Conservation (phyloP, 2,329 filamentous ascomycete species). For the Pseudofabraea citricarpa region DNA sequence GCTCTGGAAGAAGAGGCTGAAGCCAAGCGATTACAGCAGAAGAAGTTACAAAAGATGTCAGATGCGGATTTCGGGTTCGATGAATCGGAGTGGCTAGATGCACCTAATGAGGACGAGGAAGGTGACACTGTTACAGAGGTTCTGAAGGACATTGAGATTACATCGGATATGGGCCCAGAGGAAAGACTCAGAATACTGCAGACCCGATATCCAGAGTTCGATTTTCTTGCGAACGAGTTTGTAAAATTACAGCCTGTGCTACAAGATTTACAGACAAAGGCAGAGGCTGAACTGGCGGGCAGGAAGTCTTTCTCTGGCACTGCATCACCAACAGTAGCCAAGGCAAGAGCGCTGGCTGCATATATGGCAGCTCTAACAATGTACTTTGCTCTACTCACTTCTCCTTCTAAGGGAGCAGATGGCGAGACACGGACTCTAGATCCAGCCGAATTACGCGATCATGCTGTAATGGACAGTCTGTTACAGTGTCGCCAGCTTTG, state of each 20-base stretch:
- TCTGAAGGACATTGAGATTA: conserved; percentile 78
- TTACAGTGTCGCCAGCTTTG: conserved; percentile 77
- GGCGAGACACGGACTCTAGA: conserved; percentile 56
- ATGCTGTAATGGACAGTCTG: conserved; percentile 84
- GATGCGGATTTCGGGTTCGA: conserved; percentile 94
- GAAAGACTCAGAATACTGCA: conserved; percentile 74
- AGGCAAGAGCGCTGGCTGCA: conserved; percentile 75
- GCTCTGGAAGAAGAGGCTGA: conserved; percentile 91
- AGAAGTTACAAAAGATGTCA: conserved; percentile 82
- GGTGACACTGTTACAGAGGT: conserved; percentile 73
- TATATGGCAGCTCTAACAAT: conserved; percentile 85
- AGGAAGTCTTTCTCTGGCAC: neutral
- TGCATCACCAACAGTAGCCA: conserved; percentile 43
- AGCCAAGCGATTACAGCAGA: conserved; percentile 81
- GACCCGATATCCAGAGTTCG: conserved; percentile 86
- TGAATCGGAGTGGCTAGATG: conserved; percentile 75
- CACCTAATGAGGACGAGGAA: conserved; percentile 43
- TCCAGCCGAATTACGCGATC: conserved; percentile 77
- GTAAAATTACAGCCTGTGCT: conserved; percentile 49
- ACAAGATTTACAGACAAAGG: conserved; percentile 50
- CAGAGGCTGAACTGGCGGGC: conserved; percentile 34
- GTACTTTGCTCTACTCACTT: conserved; percentile 93
- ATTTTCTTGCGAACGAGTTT: conserved; percentile 72
- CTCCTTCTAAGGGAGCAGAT: conserved; percentile 58
- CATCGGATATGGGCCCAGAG: conserved; percentile 69